These are phyloP conservation scores for Pseudopyrenochaeta lycopersici DNA, from an alignment of 2,329 filamentous ascomycete species.

Conservation along the genomic window DNA sequence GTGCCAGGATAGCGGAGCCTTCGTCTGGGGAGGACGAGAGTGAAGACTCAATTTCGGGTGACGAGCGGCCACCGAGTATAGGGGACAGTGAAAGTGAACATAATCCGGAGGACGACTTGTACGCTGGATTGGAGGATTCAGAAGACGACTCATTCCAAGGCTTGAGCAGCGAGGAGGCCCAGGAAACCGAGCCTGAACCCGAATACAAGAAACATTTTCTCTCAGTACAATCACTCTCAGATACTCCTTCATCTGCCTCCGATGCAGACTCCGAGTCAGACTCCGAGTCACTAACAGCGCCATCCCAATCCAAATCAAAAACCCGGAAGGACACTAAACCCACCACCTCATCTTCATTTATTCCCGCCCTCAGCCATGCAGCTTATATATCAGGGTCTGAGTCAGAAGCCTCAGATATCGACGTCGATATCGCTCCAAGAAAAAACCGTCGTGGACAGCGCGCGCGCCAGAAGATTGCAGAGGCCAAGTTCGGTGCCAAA, in stretches of 20 bases:
- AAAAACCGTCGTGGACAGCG: constrained; percentile 82
- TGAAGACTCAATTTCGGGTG: constrained; percentile 37
- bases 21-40: constrained; percentile 46
- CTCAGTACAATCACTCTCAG: constrained; percentile 24
- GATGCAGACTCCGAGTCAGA: constrained; percentile 23
- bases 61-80: constrained; percentile 42
- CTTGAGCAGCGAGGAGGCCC: constrained; percentile 9
- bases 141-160: constrained; percentile 12
- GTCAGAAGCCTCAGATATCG: constrained; percentile 70
- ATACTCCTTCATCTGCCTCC: constrained; percentile 16
- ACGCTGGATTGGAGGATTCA: constrained; percentile 11
- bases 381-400: constrained; percentile 83
- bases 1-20: constrained; percentile 51
- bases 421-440: constrained; percentile 61
- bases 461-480: constrained; percentile 79
- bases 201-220: neutral
- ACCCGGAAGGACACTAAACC: constrained; percentile 11
- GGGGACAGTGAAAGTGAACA: constrained; percentile 37
- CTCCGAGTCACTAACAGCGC: constrained; percentile 20
- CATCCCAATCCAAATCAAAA: constrained; percentile 29
- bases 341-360: constrained; percentile 65
- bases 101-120: constrained; percentile 28
- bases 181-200: neutral
- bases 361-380: constrained; percentile 78
- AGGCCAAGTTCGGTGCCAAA: constrained; percentile 78